Percentiles rank a stretch among this genome's conserved stretches.
These are phyloP conservation scores for Dictyostelium discoideum DNA, from an alignment of 78 protist genomes.

Conservation along the genomic window dicty_2.7 NC_007088.5:8465501-8466000, in stretches of 20 bases:
- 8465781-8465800: no score
- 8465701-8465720: no score
- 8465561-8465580: no score
- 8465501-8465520: not conserved
- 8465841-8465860: conserved; percentile 54
- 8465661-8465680: not conserved
- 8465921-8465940: conserved; percentile 3
- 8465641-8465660: not conserved
- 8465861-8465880: conserved; percentile 52
- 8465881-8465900: conserved; percentile 26
- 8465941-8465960: no score
- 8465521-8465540: conserved; percentile 9
- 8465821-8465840: conserved; percentile 61
- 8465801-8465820: conserved; percentile 24
- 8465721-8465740: no score
- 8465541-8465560: not conserved
- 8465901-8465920: conserved; percentile 27
- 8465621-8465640: not conserved
- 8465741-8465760: no score
- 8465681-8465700: no score
- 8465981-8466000: no score
- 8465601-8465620: not conserved
- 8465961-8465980: no score
- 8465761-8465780: no score
- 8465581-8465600: not conserved